A percentile compares a stretch with the other conserved stretches of the same genome.
phyloP scores from a whole-genome alignment of 257 asterid genomes.

The Fraxinus cuspidata region DNA sequence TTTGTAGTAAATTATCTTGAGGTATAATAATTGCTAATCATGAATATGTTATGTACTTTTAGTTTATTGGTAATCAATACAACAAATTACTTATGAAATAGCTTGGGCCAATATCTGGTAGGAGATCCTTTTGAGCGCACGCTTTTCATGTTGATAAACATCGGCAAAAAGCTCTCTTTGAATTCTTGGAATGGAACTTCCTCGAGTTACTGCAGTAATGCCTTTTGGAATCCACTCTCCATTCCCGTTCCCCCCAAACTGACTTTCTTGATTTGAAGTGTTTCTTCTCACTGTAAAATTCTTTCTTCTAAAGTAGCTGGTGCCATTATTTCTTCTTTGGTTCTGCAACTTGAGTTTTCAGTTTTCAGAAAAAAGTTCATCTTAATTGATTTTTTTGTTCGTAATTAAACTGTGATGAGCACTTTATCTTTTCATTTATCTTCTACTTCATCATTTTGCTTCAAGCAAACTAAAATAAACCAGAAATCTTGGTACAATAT shows the following conservation, averaged over 20 bases:
- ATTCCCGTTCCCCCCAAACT: background rate
- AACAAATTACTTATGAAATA: background rate
- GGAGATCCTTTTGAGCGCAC: background rate
- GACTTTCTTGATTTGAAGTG: background rate
- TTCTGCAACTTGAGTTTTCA: background rate
- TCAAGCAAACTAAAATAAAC: background rate
- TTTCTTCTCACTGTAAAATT: background rate
- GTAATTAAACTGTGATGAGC: background rate
- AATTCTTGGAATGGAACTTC: constrained; percentile 4
- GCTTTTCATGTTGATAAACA: background rate
- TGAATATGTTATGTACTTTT: background rate
- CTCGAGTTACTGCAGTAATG: background rate
- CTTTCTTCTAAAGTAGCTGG: background rate
- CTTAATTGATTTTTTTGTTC: background rate
- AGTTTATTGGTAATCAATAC: constrained; percentile 11
- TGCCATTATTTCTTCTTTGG: background rate
- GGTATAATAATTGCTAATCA: background rate
- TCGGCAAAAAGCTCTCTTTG: background rate
- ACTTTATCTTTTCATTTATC: background rate
- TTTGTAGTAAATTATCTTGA: background rate
- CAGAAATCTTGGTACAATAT: background rate
- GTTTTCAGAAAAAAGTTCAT: background rate
- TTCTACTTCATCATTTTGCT: background rate
- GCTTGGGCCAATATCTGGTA: background rate
- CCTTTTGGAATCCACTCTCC: background rate